Conservation (phyloP, 805 yeast species). For the Saturnispora saitoi region DNA sequence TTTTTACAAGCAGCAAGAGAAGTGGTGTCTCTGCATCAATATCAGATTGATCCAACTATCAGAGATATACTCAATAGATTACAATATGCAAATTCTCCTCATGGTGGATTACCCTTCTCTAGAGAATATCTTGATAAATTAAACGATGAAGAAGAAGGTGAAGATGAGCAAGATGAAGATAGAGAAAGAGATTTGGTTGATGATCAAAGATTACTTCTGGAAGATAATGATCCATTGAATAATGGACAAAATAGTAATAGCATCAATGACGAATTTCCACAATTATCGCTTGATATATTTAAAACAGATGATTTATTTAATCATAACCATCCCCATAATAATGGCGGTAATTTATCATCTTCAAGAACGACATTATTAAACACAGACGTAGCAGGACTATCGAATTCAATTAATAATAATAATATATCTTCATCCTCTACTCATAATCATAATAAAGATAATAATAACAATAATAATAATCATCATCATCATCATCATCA, state of each 20-base stretch:
- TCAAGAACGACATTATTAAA: neutral
- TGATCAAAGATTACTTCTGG: neutral
- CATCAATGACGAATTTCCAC: neutral
- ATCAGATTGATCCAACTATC: constrained; percentile 54
- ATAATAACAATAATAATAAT: neutral
- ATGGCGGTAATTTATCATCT: neutral
- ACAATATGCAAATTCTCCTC: constrained; percentile 52
- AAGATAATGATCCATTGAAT: neutral
- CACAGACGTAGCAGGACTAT: neutral
- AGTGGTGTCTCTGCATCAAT: constrained; percentile 38
- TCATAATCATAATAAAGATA: neutral
- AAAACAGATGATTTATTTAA: neutral
- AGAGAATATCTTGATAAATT: constrained; percentile 16
- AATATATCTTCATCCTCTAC: neutral
- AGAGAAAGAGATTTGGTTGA: neutral
- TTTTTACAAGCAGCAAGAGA: constrained; percentile 54
- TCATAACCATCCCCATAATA: neutral
- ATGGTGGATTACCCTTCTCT: constrained; percentile 40
- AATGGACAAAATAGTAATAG: neutral
- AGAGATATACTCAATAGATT: constrained; percentile 48
- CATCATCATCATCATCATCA: neutral
- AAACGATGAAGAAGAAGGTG: neutral
- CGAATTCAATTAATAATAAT: neutral
- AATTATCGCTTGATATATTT: neutral
- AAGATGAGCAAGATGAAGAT: neutral